phyloP scores from a whole-genome alignment of 2,329 filamentous ascomycete species.

The Fusarium sp. region DNA sequence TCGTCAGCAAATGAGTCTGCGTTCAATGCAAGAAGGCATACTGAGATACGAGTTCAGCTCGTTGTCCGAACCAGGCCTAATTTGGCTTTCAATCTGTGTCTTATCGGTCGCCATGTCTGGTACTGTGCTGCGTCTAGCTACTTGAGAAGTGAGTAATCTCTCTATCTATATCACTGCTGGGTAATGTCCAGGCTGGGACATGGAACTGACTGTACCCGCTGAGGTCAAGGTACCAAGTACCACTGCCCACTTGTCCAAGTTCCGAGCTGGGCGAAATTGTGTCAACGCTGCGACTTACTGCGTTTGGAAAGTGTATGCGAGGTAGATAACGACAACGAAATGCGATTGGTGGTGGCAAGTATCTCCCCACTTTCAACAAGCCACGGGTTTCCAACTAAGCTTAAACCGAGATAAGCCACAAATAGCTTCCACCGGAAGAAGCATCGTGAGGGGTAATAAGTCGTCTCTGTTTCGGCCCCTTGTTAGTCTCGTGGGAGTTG shows the following conservation, averaged over 20 bases:
- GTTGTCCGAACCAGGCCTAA: neutral
- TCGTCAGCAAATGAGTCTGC: neutral
- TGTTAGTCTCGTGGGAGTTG: neutral
- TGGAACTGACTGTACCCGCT: neutral
- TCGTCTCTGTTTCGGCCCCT: neutral
- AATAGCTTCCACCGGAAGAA: neutral
- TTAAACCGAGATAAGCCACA: neutral
- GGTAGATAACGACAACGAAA: neutral
- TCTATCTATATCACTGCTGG: neutral
- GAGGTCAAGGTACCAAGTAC: neutral
- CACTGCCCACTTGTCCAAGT: neutral
- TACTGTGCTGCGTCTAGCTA: too few species aligned
- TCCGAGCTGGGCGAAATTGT: neutral
- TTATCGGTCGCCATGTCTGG: neutral
- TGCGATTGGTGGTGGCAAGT: neutral
- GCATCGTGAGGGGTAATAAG: neutral
- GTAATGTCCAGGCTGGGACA: neutral
- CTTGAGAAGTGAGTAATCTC: neutral
- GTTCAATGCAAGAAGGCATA: neutral
- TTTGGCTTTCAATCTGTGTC: neutral
- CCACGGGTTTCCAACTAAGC: neutral
- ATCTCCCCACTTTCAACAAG: neutral
- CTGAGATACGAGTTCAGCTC: neutral
- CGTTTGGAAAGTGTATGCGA: neutral
- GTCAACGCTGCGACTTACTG: neutral